Percentiles rank a stretch among this genome's conserved stretches.
These are phyloP conservation scores for Diplodia intermedia DNA, from an alignment of 2,329 filamentous ascomycete genomes.

Conservation along the genomic window DNA sequence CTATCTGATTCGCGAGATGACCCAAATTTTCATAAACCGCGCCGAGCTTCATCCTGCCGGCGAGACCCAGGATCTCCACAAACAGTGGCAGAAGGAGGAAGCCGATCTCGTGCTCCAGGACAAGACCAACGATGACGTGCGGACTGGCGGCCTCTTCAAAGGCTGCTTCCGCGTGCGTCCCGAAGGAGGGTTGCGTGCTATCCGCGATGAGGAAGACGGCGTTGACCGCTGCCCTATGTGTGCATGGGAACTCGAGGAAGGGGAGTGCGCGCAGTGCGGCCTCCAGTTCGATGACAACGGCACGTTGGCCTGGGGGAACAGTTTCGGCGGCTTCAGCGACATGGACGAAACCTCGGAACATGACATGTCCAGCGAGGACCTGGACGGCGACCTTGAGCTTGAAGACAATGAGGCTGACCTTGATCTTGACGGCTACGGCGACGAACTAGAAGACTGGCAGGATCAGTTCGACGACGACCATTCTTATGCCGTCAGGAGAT, in stretches of 20 bases:
- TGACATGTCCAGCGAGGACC: conserved; percentile 32
- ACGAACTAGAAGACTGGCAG: conserved; percentile 42
- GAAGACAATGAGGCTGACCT: conserved; percentile 43
- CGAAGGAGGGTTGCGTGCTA: conserved; percentile 11
- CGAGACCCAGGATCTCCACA: conserved; percentile 69
- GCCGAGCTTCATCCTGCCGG: conserved; percentile 67
- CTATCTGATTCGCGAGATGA: conserved; percentile 70
- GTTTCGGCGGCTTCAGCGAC: conserved; percentile 51
- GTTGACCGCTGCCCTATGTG: conserved; percentile 69
- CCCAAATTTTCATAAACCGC: conserved; percentile 66
- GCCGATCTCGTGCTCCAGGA: conserved; percentile 66
- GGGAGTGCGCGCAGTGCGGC: conserved; percentile 62
- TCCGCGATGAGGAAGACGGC: conserved; percentile 58
- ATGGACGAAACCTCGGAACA: conserved; percentile 52
- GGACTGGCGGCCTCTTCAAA: conserved; percentile 67
- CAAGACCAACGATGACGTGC: conserved; percentile 59
- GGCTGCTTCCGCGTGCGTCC: conserved; percentile 59
- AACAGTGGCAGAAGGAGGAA: conserved; percentile 64
- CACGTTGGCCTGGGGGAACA: conserved; percentile 45
- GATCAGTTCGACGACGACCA: conserved; percentile 42
- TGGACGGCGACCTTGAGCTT: conserved; percentile 51
- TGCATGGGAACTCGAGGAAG: conserved; percentile 68
- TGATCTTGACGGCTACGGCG: conserved; percentile 41
- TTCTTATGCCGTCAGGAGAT: conserved; percentile 33
- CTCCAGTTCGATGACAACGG: conserved; percentile 59